Evolutionary conservation across 805 yeast species (phyloP).

Genomic region (Lachancea nothofagi): DNA sequence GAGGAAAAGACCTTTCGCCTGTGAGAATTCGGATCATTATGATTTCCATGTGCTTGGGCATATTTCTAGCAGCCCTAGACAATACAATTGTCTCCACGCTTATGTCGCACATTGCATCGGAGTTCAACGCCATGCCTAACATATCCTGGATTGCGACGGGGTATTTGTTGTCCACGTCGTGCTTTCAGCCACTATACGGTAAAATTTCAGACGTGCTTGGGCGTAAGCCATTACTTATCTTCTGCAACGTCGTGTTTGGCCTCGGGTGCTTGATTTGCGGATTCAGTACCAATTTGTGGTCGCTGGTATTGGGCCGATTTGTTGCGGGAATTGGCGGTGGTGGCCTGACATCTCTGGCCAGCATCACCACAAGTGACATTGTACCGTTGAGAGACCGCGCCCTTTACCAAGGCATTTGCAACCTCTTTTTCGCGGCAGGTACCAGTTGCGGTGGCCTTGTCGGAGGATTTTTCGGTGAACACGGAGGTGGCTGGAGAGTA

Average conservation of each 20-base stretch:
- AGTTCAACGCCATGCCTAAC: conserved; percentile 55
- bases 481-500: conserved; percentile 55
- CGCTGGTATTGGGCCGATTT: conserved; percentile 52
- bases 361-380: conserved; percentile 73
- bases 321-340: conserved; percentile 89
- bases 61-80: conserved; percentile 61
- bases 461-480: conserved; percentile 56
- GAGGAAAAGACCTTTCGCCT: conserved; percentile 9
- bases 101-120: conserved; percentile 61
- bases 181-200: conserved; percentile 70
- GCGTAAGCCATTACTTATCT: conserved; percentile 45
- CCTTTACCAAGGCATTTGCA: conserved; percentile 75
- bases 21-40: conserved; percentile 32
- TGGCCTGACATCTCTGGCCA: conserved; percentile 67
- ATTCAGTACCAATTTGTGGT: conserved; percentile 40
- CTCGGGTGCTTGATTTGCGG: conserved; percentile 56
- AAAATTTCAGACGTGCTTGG: conserved; percentile 70
- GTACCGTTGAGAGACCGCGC: conserved; percentile 76
- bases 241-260: conserved; percentile 52
- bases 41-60: conserved; percentile 40
- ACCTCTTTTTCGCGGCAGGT: conserved; percentile 71
- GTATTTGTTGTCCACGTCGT: conserved; percentile 60
- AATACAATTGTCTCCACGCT: conserved; percentile 64
- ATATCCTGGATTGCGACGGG: conserved; percentile 73
- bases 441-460: conserved; percentile 64